Evolutionary conservation across 306 rosid species (phyloP).

Genomic region (Cicer yamashitae): DNA sequence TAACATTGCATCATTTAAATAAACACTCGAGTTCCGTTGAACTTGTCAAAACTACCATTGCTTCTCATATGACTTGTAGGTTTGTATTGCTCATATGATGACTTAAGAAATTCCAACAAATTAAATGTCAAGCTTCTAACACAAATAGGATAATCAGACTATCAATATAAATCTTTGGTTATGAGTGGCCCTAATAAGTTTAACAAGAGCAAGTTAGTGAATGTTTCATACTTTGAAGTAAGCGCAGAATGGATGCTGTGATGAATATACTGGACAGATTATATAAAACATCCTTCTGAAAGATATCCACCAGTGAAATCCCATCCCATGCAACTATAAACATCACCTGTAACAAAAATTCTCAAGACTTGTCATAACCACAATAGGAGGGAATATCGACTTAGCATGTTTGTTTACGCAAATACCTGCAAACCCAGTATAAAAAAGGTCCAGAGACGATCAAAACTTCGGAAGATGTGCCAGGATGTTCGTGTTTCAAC

Average conservation of each 20-base stretch:
- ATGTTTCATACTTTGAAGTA: slow-evolving; percentile 77
- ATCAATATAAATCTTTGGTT: slow-evolving; percentile 1
- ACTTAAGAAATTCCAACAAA: slow-evolving; percentile 28
- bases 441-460: slow-evolving; percentile 95
- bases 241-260: slow-evolving; percentile 92
- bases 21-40: slow-evolving; percentile 12
- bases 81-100: slow-evolving; percentile 24
- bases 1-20: slow-evolving; percentile 32
- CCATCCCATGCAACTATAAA: slow-evolving; percentile 76
- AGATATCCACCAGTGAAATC: slow-evolving; percentile 58
- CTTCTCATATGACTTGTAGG: slow-evolving; percentile 23
- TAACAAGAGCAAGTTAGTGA: slow-evolving; percentile 38
- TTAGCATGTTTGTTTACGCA: slow-evolving; percentile 39
- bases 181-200: slow-evolving; percentile 20
- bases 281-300: slow-evolving; percentile 68
- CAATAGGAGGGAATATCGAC: slow-evolving; percentile 31
- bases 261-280: slow-evolving; percentile 84
- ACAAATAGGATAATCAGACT: slow-evolving; percentile 18
- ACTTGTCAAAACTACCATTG: slow-evolving; percentile 18
- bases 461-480: slow-evolving; percentile 94
- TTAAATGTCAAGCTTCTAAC: slow-evolving; percentile 38
- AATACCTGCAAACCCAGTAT: slow-evolving; percentile 87
- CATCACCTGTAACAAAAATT: slow-evolving; percentile 66
- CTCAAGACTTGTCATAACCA: slow-evolving; percentile 45
- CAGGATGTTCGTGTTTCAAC: slow-evolving; percentile 86